Evolutionary conservation across 179 eudicot species (phyloP).

Genomic region (Heliamphora pulchella): DNA sequence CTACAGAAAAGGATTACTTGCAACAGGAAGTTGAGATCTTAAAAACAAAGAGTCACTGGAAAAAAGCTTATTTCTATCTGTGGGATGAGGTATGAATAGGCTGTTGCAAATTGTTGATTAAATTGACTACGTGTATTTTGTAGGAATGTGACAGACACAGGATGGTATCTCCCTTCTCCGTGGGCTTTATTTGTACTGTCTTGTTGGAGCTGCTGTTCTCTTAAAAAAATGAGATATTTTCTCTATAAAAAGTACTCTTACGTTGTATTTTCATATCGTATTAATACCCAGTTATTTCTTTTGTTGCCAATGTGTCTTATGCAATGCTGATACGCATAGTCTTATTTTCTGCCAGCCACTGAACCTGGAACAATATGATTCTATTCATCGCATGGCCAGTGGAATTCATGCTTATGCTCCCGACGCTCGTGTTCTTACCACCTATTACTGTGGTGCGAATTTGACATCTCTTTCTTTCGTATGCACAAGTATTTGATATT

Average conservation of each 20-base stretch:
- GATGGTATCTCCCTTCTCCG: background rate
- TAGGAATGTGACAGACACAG: background rate
- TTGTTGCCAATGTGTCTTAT: slow-evolving; percentile 13
- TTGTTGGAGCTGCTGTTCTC: background rate
- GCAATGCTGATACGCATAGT: slow-evolving; percentile 19
- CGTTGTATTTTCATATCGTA: background rate
- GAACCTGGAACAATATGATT: slow-evolving; percentile 73
- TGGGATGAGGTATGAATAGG: slow-evolving; percentile 87
- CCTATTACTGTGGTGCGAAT: slow-evolving; percentile 80
- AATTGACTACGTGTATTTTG: background rate
- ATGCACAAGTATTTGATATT: slow-evolving; percentile 6
- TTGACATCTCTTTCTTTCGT: slow-evolving; percentile 1
- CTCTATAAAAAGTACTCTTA: background rate
- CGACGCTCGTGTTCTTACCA: slow-evolving; percentile 93
- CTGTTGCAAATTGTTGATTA: background rate
- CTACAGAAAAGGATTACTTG: slow-evolving; percentile 56
- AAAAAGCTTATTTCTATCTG: slow-evolving; percentile 88
- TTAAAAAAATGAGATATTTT: background rate
- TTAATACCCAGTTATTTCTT: background rate
- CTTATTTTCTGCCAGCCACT: slow-evolving; percentile 58
- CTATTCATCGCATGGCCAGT: slow-evolving; percentile 72
- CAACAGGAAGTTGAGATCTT: slow-evolving; percentile 72
- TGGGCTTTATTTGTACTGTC: background rate
- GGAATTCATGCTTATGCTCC: slow-evolving; percentile 84
- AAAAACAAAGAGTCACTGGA: slow-evolving; percentile 77